Percentiles rank a stretch among this genome's conserved stretches.
phyloP scores from a whole-genome alignment of 441 rosid species.

The Brassica hybrid region DNA sequence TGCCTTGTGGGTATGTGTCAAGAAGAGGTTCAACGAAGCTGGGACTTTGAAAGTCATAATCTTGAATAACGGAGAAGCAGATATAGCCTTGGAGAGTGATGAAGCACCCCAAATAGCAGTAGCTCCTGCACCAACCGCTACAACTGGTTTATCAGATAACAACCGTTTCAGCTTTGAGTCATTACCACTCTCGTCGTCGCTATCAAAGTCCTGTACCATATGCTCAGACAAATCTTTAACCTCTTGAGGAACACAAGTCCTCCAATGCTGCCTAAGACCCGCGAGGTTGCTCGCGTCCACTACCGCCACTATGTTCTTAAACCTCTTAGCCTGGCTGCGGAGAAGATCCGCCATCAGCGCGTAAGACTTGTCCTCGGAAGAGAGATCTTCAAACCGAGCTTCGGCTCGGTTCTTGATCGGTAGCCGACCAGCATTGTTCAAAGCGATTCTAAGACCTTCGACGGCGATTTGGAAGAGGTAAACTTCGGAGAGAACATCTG shows the following conservation, averaged over 20 bases:
- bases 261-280: constrained; percentile 88
- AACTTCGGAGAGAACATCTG: constrained; percentile 67
- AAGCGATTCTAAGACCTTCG: constrained; percentile 86
- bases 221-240: constrained; percentile 65
- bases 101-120: constrained; percentile 82
- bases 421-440: constrained; percentile 66
- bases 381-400: constrained; percentile 66
- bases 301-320: constrained; percentile 74
- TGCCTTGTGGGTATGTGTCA: constrained; percentile 75
- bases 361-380: constrained; percentile 72
- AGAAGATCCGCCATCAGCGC: constrained; percentile 81
- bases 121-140: constrained; percentile 95
- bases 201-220: constrained; percentile 50
- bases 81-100: constrained; percentile 70
- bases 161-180: constrained; percentile 48
- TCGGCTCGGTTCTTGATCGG: constrained; percentile 51
- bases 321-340: constrained; percentile 68
- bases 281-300: constrained; percentile 79
- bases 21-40: constrained; percentile 63
- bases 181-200: constrained; percentile 49
- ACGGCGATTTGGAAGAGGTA: constrained; percentile 78
- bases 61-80: constrained; percentile 78
- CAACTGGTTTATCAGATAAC: constrained; percentile 65
- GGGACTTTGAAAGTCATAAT: constrained; percentile 62
- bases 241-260: constrained; percentile 67